Evolutionary conservation across 2,329 filamentous ascomycete species (phyloP), one percentile per base, ranked within the genome.

Genomic region (Penicillium sp.): DNA sequence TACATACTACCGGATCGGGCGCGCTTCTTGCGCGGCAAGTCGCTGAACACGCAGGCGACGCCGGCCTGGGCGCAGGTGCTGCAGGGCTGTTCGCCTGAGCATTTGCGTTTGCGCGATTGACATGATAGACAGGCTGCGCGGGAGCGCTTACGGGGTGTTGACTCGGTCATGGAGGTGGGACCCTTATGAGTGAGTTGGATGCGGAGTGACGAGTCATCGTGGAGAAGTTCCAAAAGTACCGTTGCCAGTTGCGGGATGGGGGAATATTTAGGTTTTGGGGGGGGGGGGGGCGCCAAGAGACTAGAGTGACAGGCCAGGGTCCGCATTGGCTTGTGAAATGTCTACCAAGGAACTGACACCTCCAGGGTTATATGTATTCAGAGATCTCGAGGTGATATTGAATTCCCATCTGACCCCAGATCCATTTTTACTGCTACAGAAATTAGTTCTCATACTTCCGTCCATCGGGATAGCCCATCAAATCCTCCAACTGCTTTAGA

Each of bases 41-140:
- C 60, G 55, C 77, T 77, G 70, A 85, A 86, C 59, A 75, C 76
- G 68, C 84, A 86, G 17, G 83, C 80, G 59, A 84, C 84, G 42
- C 85, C 84, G 62, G 83, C 85, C 35, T 83, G 80, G 0, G 79
- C 74, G 69, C 85, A 87, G 37, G 83, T 84, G 53, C 78, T 78
- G 68, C 85, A 87, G 0, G 85, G 85, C 44, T 80, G 75, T 6
- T 75, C 75, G 13, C 84, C 84, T 63, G 86, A 82, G 65, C 85
- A 87, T 73, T 84, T 84, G 50, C 85, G 79, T 71, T 87, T 87
- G 53, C 84, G 80, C 13, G 85, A 79, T 38, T 85, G 79, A 60
- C 85, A 87, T 19, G 83, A 81, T 60, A 82, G 75, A 66, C 83
- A 85, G 24, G 82, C 83, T 9, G 81, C 62, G 42, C 78, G 79